Evolutionary conservation across 2,329 filamentous ascomycete species (phyloP).

Genomic region (Exophiala sp.): DNA sequence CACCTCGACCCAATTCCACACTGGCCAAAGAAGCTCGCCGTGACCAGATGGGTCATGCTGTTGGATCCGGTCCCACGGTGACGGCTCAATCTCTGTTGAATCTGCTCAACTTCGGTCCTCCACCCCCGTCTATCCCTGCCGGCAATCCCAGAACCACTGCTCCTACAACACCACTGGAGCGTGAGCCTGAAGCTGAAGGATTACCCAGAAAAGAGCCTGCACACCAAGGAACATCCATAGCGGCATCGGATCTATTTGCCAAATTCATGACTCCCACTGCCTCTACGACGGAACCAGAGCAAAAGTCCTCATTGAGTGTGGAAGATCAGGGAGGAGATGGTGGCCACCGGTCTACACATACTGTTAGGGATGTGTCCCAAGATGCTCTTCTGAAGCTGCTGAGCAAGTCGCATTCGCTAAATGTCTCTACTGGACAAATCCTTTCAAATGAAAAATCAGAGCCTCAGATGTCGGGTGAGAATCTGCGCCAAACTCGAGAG

Average conservation of each 20-base stretch:
- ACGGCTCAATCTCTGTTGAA: slow-evolving; percentile 56
- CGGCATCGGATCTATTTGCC: slow-evolving; percentile 53
- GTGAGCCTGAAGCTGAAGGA: slow-evolving; percentile 22
- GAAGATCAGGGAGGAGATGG: slow-evolving; percentile 23
- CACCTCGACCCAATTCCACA: slow-evolving; percentile 8
- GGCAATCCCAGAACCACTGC: slow-evolving; percentile 3
- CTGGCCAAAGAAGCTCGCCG: slow-evolving; percentile 3
- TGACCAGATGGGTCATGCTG: slow-evolving; percentile 4
- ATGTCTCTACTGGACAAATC: slow-evolving; percentile 4
- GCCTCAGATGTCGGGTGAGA: slow-evolving; percentile 3
- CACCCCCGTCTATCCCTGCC: slow-evolving; percentile 24
- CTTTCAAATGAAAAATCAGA: slow-evolving; percentile 12
- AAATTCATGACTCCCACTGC: slow-evolving; percentile 47
- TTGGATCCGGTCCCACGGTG: slow-evolving; percentile 31
- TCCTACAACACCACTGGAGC: slow-evolving; percentile 31
- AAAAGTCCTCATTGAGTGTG: slow-evolving; percentile 29
- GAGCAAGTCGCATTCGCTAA: slow-evolving; percentile 57
- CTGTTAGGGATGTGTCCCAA: slow-evolving; percentile 60
- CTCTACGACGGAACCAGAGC: slow-evolving; percentile 31
- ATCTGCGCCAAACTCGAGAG: neutral
- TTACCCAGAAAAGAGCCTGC: slow-evolving; percentile 20
- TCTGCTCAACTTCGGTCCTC: slow-evolving; percentile 58
- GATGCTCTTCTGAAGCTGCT: slow-evolving; percentile 80
- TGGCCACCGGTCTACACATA: slow-evolving; percentile 20
- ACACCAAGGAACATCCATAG: slow-evolving; percentile 37